Conservation (phyloP, 305 asterid species). For the Fraxinus baroniana region DNA sequence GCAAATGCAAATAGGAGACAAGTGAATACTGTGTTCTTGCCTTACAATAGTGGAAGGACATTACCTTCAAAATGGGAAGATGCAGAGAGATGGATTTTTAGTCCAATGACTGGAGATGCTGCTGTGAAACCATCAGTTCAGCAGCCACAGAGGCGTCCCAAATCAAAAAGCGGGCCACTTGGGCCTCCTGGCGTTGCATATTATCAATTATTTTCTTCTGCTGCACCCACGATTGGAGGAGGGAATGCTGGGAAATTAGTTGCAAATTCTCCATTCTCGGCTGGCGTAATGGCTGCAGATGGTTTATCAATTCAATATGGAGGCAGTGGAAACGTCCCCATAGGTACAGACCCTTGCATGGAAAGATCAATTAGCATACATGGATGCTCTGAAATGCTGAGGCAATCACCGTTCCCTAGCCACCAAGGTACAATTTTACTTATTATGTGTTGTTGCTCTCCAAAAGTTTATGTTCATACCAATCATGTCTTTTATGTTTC, state of each 20-base stretch:
- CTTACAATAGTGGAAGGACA: conserved; percentile 64
- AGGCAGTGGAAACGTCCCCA: conserved; percentile 42
- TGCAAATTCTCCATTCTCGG: conserved; percentile 63
- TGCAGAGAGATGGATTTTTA: conserved; percentile 96
- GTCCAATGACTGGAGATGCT: conserved; percentile 73
- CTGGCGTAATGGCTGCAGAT: conserved; percentile 58
- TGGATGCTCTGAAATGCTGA: conserved; percentile 72
- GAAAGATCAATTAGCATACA: conserved; percentile 83
- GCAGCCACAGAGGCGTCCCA: conserved; percentile 73
- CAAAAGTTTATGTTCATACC: neutral
- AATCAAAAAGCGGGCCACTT: conserved; percentile 92
- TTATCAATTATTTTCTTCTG: conserved; percentile 76
- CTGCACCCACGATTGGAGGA: conserved; percentile 49
- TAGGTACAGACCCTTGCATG: conserved; percentile 70
- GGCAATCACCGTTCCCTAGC: conserved; percentile 51
- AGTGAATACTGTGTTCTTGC: conserved; percentile 53
- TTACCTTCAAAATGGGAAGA: conserved; percentile 99
- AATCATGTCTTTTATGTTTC: neutral
- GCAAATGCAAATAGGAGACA: conserved; percentile 46
- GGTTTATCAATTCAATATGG: conserved; percentile 51
- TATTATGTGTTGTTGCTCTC: neutral
- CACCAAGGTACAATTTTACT: conserved; percentile 42
- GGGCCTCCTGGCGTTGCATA: conserved; percentile 87
- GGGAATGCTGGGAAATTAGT: conserved; percentile 45
- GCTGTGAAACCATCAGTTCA: conserved; percentile 50